phyloP scores from a whole-genome alignment of 257 asterid species.

The Nicotiana noctiflora region DNA sequence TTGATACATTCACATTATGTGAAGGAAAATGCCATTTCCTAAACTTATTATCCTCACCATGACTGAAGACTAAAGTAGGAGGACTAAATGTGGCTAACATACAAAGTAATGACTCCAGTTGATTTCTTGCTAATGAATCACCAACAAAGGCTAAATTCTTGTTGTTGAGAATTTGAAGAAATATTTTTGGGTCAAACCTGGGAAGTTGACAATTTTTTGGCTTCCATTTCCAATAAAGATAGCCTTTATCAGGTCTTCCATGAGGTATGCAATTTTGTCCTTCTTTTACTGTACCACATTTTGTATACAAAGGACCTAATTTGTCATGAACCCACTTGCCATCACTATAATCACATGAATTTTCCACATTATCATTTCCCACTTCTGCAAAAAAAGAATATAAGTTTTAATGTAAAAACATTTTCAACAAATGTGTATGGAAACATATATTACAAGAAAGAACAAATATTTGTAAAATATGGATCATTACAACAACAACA shows the following conservation, averaged over 20 bases:
- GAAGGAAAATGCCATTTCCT: conserved; percentile 54
- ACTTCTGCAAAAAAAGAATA: conserved; percentile 23
- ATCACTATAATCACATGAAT: conserved; percentile 50
- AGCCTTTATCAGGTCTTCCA: conserved; percentile 63
- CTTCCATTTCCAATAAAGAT: conserved; percentile 68
- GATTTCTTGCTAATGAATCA: conserved; percentile 81
- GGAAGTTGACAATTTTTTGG: conserved; percentile 61
- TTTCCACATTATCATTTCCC: not conserved
- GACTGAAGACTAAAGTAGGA: conserved; percentile 38
- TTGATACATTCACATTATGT: conserved; percentile 38
- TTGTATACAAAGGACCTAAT: conserved; percentile 48
- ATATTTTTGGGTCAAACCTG: conserved; percentile 43
- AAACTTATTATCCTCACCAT: conserved; percentile 55
- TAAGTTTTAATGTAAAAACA: not conserved
- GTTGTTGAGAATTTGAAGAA: conserved; percentile 44
- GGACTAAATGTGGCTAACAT: conserved; percentile 38
- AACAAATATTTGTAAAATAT: too few relatives aligned
- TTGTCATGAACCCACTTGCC: conserved; percentile 53
- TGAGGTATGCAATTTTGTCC: conserved; percentile 62
- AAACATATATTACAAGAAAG: not conserved
- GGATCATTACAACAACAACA: too few relatives aligned
- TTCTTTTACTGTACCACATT: conserved; percentile 50
- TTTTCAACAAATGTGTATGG: not conserved
- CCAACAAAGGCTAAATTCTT: conserved; percentile 80
- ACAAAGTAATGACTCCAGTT: conserved; percentile 68